phyloP scores from a whole-genome alignment of 2,329 filamentous ascomycete species.

The Sclerotiophoma versabilis region DNA sequence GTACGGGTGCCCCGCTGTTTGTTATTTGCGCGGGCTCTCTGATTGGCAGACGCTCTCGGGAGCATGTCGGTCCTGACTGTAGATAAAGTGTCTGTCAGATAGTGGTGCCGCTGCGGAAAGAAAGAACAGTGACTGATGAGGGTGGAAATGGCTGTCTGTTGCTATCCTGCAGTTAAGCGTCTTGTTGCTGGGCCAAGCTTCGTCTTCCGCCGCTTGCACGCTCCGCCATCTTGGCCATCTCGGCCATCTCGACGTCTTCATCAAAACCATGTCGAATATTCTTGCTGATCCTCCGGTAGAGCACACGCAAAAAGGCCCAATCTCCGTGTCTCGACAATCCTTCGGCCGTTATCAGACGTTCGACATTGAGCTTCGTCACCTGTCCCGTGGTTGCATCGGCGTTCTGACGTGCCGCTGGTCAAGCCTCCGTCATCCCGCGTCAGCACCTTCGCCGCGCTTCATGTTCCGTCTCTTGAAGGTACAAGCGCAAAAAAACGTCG shows the following conservation, averaged over 20 bases:
- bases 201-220: slow-evolving; percentile 1
- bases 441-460: neutral
- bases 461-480: slow-evolving; percentile 1
- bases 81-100: neutral
- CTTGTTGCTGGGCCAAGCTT: slow-evolving; percentile 9
- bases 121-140: neutral
- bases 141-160: neutral
- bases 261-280: neutral
- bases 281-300: neutral
- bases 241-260: neutral
- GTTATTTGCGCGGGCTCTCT: no score
- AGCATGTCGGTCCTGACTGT: no score
- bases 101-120: neutral
- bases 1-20: no score
- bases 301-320: neutral
- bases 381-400: neutral
- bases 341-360: neutral
- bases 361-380: neutral
- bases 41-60: no score
- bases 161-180: neutral
- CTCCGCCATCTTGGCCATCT: slow-evolving; percentile 1
- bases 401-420: neutral
- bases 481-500: neutral
- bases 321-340: neutral
- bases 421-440: neutral